Percentiles rank a stretch among this genome's conserved stretches.
These are phyloP conservation scores for Alternaria gaisen DNA, from an alignment of 2,329 filamentous ascomycete genomes.

Conservation along the genomic window DNA sequence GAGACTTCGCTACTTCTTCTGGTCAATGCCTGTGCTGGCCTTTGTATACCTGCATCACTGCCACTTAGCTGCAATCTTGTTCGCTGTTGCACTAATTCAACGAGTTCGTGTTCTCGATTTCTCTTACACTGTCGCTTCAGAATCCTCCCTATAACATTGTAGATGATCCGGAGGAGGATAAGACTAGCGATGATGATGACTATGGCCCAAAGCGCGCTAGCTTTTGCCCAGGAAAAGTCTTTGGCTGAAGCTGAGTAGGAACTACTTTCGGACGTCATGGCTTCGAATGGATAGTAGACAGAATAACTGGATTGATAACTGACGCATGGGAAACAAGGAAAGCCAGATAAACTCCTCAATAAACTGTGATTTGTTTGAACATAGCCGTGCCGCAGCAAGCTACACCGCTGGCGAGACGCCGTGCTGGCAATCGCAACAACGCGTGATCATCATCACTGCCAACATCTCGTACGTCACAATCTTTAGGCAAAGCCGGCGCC, in stretches of 20 bases:
- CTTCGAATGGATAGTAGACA: not conserved
- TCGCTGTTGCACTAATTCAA: not conserved
- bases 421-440: slow-evolving; percentile 2
- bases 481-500: not conserved
- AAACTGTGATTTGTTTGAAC: not conserved
- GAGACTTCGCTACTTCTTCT: slow-evolving; percentile 7
- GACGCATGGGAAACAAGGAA: not conserved
- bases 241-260: not conserved
- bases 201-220: slow-evolving; percentile 5
- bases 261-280: not conserved
- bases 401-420: not conserved
- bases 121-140: not conserved
- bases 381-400: not conserved
- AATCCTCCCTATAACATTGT: not conserved
- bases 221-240: slow-evolving; percentile 7
- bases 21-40: not conserved
- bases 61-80: not conserved
- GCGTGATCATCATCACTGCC: not conserved
- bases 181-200: not conserved
- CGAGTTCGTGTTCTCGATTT: not conserved
- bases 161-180: not conserved
- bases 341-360: not conserved
- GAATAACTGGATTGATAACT: not conserved
- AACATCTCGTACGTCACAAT: not conserved
- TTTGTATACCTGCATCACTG: not conserved